Evolutionary conservation across 169 alveolate species (phyloP).

Genomic region (Neospora caninum): DNA sequence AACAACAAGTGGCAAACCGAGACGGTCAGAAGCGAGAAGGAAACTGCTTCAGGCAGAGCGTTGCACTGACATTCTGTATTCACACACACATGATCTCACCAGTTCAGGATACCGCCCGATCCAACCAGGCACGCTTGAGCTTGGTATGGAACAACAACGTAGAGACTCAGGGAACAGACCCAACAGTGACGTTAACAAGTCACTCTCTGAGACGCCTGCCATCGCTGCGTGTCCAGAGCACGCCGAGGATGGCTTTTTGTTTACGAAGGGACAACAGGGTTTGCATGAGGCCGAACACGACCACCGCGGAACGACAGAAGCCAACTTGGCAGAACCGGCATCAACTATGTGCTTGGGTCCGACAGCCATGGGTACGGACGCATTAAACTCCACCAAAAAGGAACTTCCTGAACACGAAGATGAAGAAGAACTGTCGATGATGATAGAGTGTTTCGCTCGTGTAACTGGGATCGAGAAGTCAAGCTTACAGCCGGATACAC

Average conservation of each 20-base stretch:
- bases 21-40: constrained; percentile 58
- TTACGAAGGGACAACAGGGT: background rate
- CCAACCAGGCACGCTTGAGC: no score
- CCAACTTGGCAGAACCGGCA: no score
- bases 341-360: no score
- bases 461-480: background rate
- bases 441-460: background rate
- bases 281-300: background rate
- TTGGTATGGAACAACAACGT: background rate
- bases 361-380: background rate
- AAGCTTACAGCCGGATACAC: background rate
- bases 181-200: background rate
- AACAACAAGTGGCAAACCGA: constrained; percentile 73
- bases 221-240: background rate
- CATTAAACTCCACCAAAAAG: background rate
- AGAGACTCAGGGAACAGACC: background rate
- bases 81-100: background rate
- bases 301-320: background rate
- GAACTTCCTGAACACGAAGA: background rate
- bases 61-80: background rate
- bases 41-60: constrained; percentile 55
- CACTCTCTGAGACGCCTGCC: background rate
- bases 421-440: background rate
- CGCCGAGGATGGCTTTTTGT: background rate
- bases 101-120: background rate